A percentile compares a stretch with the other conserved stretches of the same genome.
These are phyloP conservation scores for Mycena vulgaris DNA, from an alignment of 768 basidiomycete species.

Conservation along the genomic window DNA sequence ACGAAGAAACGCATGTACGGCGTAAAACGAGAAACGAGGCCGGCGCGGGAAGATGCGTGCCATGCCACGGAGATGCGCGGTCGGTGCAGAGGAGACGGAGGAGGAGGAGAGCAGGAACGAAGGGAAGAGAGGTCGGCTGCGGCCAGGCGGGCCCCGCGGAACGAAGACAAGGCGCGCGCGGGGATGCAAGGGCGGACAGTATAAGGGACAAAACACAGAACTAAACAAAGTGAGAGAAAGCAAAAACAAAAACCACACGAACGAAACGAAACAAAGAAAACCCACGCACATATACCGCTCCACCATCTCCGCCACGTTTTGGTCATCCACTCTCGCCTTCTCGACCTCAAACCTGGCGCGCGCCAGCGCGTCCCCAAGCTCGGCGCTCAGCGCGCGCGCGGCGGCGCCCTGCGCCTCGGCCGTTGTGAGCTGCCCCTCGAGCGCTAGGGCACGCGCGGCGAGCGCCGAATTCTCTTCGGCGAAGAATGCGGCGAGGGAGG, in stretches of 20 bases:
- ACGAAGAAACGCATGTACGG: too few relatives aligned
- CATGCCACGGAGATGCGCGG: too few relatives aligned
- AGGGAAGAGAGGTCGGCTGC: too few relatives aligned
- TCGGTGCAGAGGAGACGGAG: too few relatives aligned
- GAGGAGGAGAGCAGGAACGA: too few relatives aligned
- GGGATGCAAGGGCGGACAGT: too few relatives aligned
- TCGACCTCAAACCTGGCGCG: constrained; percentile 67
- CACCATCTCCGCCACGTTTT: constrained; percentile 87
- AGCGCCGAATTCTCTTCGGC: constrained; percentile 62
- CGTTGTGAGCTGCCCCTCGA: constrained; percentile 61
- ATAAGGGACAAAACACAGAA: neutral
- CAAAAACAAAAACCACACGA: neutral
- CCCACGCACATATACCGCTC: constrained; percentile 88
- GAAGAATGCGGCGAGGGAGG: constrained; percentile 61
- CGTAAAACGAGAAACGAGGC: too few relatives aligned
- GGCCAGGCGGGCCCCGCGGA: too few relatives aligned
- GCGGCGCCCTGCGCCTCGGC: constrained; percentile 61
- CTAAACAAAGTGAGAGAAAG: neutral
- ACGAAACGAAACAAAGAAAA: neutral
- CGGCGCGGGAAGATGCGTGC: too few relatives aligned
- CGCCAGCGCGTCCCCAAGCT: constrained; percentile 63
- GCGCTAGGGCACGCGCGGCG: constrained; percentile 57
- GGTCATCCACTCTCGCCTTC: constrained; percentile 73
- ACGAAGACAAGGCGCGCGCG: too few relatives aligned
- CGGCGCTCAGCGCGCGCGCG: constrained; percentile 59